Conservation (phyloP, 257 asterid species). For the Ophiorrhiza pumila region DNA sequence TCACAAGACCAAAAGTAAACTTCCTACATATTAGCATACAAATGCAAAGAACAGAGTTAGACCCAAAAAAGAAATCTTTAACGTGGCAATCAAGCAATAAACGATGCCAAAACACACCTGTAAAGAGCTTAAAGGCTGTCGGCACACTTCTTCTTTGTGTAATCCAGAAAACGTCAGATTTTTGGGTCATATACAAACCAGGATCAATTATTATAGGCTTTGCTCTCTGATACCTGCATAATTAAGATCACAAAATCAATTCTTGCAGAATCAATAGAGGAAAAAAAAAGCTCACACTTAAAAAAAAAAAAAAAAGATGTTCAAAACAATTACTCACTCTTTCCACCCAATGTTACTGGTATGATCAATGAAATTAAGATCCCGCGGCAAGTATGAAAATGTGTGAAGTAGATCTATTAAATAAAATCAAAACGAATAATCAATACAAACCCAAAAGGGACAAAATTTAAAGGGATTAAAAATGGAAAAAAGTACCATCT, state of each 20-base stretch:
- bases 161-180: conserved; percentile 92
- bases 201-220: conserved; percentile 91
- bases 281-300: neutral
- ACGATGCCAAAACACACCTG: conserved; percentile 52
- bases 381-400: conserved; percentile 81
- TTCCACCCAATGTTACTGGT: conserved; percentile 97
- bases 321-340: conserved; percentile 57
- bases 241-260: conserved; percentile 14
- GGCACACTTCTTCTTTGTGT: conserved; percentile 96
- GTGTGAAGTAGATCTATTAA: conserved; percentile 84
- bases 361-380: conserved; percentile 93
- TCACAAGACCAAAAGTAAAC: neutral
- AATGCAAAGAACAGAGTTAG: neutral
- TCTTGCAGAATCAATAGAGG: conserved; percentile 1
- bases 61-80: neutral
- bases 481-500: conserved; percentile 49
- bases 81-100: neutral
- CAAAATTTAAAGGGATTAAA: neutral
- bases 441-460: conserved; percentile 1
- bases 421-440: conserved; percentile 18
- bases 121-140: conserved; percentile 87
- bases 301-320: conserved; percentile 1
- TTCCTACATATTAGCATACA: neutral
- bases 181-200: conserved; percentile 79
- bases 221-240: conserved; percentile 80